Percentiles rank a stretch among this genome's conserved stretches.
Evolutionary conservation across 164 flowering plant species (phyloP).

Genomic region (Pachysandra terminalis): DNA sequence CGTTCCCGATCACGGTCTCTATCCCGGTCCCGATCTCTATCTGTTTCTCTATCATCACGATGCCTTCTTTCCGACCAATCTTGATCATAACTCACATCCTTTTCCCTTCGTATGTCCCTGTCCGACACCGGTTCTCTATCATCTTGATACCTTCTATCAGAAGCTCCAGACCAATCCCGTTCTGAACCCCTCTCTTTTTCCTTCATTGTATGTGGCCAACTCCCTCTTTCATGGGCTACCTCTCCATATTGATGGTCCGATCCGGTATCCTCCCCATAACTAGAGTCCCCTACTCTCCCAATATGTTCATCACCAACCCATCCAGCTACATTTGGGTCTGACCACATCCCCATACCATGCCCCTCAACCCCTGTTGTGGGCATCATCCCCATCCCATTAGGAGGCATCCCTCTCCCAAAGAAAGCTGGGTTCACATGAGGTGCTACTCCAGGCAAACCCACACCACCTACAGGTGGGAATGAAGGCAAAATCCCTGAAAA

Average conservation of each 20-base stretch:
- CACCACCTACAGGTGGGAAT: conserved; percentile 65
- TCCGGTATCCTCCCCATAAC: conserved; percentile 86
- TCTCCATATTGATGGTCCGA: conserved; percentile 89
- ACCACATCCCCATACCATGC: conserved; percentile 81
- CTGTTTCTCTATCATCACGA: conserved; percentile 61
- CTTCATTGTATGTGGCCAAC: conserved; percentile 44
- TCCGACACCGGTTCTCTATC: conserved; percentile 65
- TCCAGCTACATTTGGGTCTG: conserved; percentile 67
- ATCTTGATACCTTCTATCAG: conserved; percentile 74
- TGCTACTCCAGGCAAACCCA: conserved; percentile 83
- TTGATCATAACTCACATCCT: conserved; percentile 49
- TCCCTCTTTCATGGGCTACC: conserved; percentile 66
- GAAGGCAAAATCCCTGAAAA: conserved; percentile 66
- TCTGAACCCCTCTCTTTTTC: conserved; percentile 80
- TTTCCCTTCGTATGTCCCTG: conserved; percentile 59
- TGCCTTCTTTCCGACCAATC: conserved; percentile 70
- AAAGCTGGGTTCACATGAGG: conserved; percentile 88
- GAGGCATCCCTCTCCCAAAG: conserved; percentile 74
- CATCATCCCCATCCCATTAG: conserved; percentile 87
- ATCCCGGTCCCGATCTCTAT: conserved; percentile 50
- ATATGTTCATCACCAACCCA: conserved; percentile 83
- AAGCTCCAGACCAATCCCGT: conserved; percentile 66
- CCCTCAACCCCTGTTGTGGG: conserved; percentile 67
- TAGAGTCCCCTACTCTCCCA: conserved; percentile 78
- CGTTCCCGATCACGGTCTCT: no score